A percentile compares a stretch with the other conserved stretches of the same genome.
Evolutionary conservation across 306 rosid genomes (phyloP).

Genomic region (Crataegus laevigata): DNA sequence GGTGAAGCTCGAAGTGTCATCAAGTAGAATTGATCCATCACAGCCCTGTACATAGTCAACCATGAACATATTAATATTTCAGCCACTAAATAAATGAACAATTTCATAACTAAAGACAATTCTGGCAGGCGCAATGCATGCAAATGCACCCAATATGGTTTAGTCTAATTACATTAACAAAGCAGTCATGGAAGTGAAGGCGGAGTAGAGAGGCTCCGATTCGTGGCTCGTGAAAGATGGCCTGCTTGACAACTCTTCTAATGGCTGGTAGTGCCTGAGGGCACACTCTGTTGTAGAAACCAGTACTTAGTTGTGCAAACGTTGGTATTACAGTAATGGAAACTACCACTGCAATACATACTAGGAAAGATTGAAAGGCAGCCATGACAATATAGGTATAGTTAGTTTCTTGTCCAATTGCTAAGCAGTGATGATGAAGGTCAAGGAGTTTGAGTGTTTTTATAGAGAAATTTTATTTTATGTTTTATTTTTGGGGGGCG

Average conservation of each 20-base stretch:
- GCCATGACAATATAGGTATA: background rate
- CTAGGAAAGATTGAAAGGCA: background rate
- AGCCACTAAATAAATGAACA: too few relatives aligned
- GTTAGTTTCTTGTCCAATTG: background rate
- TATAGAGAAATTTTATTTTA: background rate
- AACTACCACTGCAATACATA: background rate
- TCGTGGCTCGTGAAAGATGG: conserved; percentile 13
- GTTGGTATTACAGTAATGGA: background rate
- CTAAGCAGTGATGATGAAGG: conserved; percentile 56
- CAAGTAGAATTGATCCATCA: conserved; percentile 29
- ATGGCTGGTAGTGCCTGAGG: conserved; percentile 20
- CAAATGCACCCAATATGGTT: background rate
- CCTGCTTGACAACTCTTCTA: background rate
- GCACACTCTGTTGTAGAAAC: conserved; percentile 12
- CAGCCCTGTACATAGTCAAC: conserved; percentile 14
- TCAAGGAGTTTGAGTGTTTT: conserved; percentile 44
- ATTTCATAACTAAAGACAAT: background rate
- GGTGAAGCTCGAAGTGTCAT: conserved; percentile 16
- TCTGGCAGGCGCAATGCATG: background rate
- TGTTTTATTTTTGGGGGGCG: too few relatives aligned
- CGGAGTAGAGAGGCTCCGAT: conserved; percentile 39
- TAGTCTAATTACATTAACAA: conserved; percentile 19
- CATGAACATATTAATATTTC: background rate
- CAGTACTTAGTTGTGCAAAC: conserved; percentile 13
- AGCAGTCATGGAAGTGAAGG: conserved; percentile 30